Conservation (phyloP, 1,139 yeast genomes). For the Yarrowia galli region DNA sequence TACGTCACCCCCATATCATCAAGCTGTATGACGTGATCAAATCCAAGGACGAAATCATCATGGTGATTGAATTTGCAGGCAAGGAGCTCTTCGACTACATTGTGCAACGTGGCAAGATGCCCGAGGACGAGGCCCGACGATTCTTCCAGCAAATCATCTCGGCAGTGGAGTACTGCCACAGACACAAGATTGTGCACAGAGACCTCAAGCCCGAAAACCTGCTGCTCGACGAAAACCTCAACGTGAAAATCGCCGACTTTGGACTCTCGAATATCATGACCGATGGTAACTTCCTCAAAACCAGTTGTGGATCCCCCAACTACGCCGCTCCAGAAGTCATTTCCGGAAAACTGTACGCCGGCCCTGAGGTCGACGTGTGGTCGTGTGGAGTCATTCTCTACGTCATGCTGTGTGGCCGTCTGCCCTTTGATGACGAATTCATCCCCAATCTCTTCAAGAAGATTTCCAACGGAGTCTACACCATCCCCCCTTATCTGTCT, state of each 20-base stretch:
- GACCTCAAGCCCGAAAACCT: constrained; percentile 96
- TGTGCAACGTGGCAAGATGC: constrained; percentile 94
- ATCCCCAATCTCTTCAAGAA: constrained; percentile 96
- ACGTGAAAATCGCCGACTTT: constrained; percentile 96
- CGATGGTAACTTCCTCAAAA: constrained; percentile 94
- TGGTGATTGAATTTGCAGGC: constrained; percentile 98
- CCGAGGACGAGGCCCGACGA: constrained; percentile 90
- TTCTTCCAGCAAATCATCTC: constrained; percentile 97
- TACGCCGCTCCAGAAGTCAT: constrained; percentile 99
- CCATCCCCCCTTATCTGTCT: constrained; percentile 87
- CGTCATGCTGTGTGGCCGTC: constrained; percentile 95
- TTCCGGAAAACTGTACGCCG: constrained; percentile 94
- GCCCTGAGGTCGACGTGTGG: constrained; percentile 99
- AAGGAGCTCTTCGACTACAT: constrained; percentile 95
- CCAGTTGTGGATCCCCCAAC: constrained; percentile 96
- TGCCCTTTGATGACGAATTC: constrained; percentile 97
- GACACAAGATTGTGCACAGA: constrained; percentile 96
- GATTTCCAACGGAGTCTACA: constrained; percentile 92
- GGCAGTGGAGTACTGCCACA: constrained; percentile 97
- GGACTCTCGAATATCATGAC: constrained; percentile 97
- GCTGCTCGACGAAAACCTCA: constrained; percentile 85
- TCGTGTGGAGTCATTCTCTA: constrained; percentile 95
- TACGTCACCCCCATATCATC: constrained; percentile 96
- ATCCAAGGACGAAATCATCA: constrained; percentile 92
- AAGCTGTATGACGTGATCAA: constrained; percentile 95